Evolutionary conservation across 2,329 filamentous ascomycete genomes (phyloP), one percentile per base, ranked within the genome.

Genomic region (Elsinoe fawcettii): DNA sequence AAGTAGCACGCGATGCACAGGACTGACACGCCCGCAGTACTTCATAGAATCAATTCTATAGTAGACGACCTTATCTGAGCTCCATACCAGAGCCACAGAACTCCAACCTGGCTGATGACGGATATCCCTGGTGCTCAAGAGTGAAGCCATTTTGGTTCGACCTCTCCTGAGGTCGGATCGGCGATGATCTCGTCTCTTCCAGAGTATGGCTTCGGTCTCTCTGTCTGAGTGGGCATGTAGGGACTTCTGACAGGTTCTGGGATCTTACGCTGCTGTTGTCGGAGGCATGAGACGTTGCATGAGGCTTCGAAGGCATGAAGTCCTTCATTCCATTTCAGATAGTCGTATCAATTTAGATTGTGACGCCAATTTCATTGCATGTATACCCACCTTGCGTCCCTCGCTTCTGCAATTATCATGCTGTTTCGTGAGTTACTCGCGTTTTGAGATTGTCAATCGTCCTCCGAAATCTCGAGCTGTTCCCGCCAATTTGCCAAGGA

Each of bases 21-120:
- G 9, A 18, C 23, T 23, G 30, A 37, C 55, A 49, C 30, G 16
- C n/a, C 23, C 30, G 51, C 58, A 59, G 36, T 59, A 64, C 63
- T 64, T 67, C 66, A 69, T 67, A 90, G 88, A 91, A 92, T 92
- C 88, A 89, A 88, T 95, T 95, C 87, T 95, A 91, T 90, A 96
- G 90, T 91, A 85, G 81, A 88, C 84, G 84, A 90, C 87, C 81
- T 80, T 81, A 84, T 89, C 88, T 93, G 86, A 89, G 84, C 86
- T 92, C 83, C 84, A 83, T 81, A 90, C 82, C 87, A 80, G 80
- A 95, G 90, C 88, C 83, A 90, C 87, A 92, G 86, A 90, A 78
- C 82, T 84, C 84, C 83, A 92, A 85, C 87, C 88, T 90, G 88
- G 88, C 87, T 88, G 89, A 95, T 93, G 89, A 95, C 74, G 75